Base-by-base conservation (phyloP, 2,329 filamentous ascomycete species). In the Penicillium olsonii region DNA sequence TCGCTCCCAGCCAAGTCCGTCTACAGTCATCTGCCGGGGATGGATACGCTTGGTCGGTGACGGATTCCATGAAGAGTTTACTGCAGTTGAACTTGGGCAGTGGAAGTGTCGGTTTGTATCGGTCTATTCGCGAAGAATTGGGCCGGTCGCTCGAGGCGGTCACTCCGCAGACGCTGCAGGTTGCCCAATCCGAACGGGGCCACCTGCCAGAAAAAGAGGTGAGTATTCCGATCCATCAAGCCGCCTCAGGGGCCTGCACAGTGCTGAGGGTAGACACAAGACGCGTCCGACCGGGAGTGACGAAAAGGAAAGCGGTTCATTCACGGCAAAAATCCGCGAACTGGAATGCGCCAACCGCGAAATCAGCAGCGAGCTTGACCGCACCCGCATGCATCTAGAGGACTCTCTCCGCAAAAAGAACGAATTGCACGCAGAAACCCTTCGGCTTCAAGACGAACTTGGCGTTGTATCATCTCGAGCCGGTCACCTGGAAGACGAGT, bases 41-140 rank as follows among this genome's bases (percentile, higher is more conserved):
- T n/a, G n/a, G n/a, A n/a, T n/a, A n/a, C n/a, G n/a, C n/a, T n/a
- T n/a, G n/a, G n/a, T n/a, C n/a, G n/a, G n/a, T n/a, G n/a, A n/a
- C n/a, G n/a, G n/a, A n/a, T n/a, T n/a, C n/a, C n/a, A n/a, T n/a
- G n/a, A n/a, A 37, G 17, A 22, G 17, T 5, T 6, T 45, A 17
- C 22, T 45, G 10, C 4, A 45, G 27, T 42, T 11, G n/a, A 42
- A 42, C 5, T 42, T 45, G 22, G n/a, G 43, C 18, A 34, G 5
- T 39, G 22, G 35, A 29, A 45, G 15, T n/a, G 19, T 45, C n/a
- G 18, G 43, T 26, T 26, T 45, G 12, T 39, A 45, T 20, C 11
- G 10, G 35, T 31, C 43, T 9, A 45, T 45, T 33, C 24, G 22
- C 14, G 17, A 35, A 14, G 40, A 34, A 42, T 11, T 42, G 14